Base-by-base conservation (phyloP, 768 basidiomycete species). In the Flagelloscypha sp. region DNA sequence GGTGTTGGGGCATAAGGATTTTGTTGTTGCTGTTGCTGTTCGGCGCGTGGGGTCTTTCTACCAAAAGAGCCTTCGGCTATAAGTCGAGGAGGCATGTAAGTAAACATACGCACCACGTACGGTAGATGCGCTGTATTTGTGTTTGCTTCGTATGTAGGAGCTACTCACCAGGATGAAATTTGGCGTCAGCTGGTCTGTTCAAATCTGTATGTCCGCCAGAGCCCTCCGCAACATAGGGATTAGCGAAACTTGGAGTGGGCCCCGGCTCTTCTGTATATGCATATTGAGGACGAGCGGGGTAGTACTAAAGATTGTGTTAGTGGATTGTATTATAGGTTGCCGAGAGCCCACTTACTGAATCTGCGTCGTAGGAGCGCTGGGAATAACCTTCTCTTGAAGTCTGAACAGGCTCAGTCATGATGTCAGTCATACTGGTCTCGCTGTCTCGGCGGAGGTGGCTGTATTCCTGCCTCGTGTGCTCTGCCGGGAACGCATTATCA, bases 361-460 rank as follows among this genome's bases (percentile, higher is more conserved):
- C 27, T 27, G 43, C 40, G 20, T 36, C 35, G 25, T 50, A 47
- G 9, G 38, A 39, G 35, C 56, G 58, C 29, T 63, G 48, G n/a
- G 59, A 58, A 17, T 65, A 61, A 4, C 53, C 50, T 48, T 73
- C 70, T 33, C 59, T 62, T 4, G 68, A 62, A 34, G 68, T 53
- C 37, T 70, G 70, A 24, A 63, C 53, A 11, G 73, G 72, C 41
- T 68, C 61, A 27, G 58, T 64, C 38, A 74, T 49, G 25, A 80
- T 62, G 33, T 79, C 78, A 16, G 74, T 69, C 32, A 68, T 67
- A 40, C 74, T 74, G 5, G 62, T 59, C 18, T 55, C 57, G 49
- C 82, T 84, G 37, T 65, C 63, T 33, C 73, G 61, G 40, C 74
- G 66, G 33, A 64, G 36, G 44, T 85, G 79, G 19, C 59, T 55